Base-by-base conservation (phyloP, 441 rosid species). In the Bruguiera hainesii region DNA sequence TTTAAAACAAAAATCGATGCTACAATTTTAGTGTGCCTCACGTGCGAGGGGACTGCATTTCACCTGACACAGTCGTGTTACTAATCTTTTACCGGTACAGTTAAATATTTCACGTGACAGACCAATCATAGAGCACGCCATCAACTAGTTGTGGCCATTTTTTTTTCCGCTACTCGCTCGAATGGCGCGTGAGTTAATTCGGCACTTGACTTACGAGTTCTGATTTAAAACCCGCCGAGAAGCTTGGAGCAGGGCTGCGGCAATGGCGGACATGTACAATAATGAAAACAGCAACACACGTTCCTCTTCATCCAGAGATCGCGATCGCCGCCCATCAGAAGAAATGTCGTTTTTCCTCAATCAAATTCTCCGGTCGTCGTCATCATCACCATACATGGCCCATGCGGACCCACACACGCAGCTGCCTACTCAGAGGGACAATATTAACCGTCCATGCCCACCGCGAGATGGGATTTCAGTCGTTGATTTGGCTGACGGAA, bases 271-370 rank as follows among this genome's bases (percentile, higher is more conserved):
- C 25, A 20, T 20, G 26, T 52, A 52, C 26, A 52, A 52, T 52
- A n/a, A 20, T 52, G 56, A 52, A 69, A 69, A 62, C 63, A 57
- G 61, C 63, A 63, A 68, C 63, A 62, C 59, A 53, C 48, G 68
- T 5, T 49, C 79, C 0, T 71, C 82, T 39, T 66, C 80, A 1
- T 56, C 81, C 4, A 65, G 72, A 33, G 30, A 63, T 67, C 64
- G 50, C 26, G 35, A 53, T 50, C 51, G 26, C 65, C 73, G 73
- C 30, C 82, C 84, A 51, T 69, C 84, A 7, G 90, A 88, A 71
- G 89, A 87, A n/a, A 79, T 86, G 64, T 88, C 90, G 39, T 73
- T 66, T 72, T 80, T 88, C 71, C 85, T 90, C 64, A 80, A 79
- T 48, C 93, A 86, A 61, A 76, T 84, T 74, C 67, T 84, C 30